Percentiles rank a stretch among this genome's conserved stretches.
phyloP scores from a whole-genome alignment of 2,329 filamentous ascomycete genomes.

The Fusarium irregulare region DNA sequence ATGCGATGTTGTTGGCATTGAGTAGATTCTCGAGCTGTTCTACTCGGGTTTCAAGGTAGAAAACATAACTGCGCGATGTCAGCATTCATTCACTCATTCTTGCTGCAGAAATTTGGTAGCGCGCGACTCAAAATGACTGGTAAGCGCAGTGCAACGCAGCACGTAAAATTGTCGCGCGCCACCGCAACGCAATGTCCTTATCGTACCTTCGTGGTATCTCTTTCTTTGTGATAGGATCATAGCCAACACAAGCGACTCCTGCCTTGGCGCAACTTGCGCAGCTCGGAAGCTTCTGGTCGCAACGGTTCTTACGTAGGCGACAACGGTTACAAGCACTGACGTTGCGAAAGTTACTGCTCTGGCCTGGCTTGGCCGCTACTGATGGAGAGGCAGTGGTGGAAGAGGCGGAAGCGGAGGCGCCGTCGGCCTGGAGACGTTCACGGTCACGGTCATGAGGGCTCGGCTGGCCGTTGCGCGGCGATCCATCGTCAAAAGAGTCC shows the following conservation, averaged over 20 bases:
- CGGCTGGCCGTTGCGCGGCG: conserved; percentile 50
- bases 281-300: conserved; percentile 90
- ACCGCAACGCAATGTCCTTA: not conserved
- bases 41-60: conserved; percentile 89
- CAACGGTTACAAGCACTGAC: conserved; percentile 96
- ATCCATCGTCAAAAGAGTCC: conserved; percentile 62
- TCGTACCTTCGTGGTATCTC: conserved; percentile 93
- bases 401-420: conserved; percentile 48
- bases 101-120: not conserved
- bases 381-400: conserved; percentile 44
- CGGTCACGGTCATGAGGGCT: conserved; percentile 43
- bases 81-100: conserved; percentile 27
- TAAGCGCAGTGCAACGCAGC: not conserved
- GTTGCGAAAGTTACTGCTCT: conserved; percentile 79
- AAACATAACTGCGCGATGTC: conserved; percentile 77
- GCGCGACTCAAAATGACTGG: not conserved
- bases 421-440: conserved; percentile 47
- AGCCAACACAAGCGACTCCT: conserved; percentile 90
- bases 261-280: conserved; percentile 95
- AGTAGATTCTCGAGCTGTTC: conserved; percentile 84
- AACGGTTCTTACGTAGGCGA: conserved; percentile 90
- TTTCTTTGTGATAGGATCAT: conserved; percentile 95
- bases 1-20: conserved; percentile 74
- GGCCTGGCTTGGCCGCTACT: conserved; percentile 58
- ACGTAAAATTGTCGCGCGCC: conserved; percentile 17